These are phyloP conservation scores for Hordeum vulgare DNA, from an alignment of 176 grass and related monocot species.

Conservation along the genomic window DNA sequence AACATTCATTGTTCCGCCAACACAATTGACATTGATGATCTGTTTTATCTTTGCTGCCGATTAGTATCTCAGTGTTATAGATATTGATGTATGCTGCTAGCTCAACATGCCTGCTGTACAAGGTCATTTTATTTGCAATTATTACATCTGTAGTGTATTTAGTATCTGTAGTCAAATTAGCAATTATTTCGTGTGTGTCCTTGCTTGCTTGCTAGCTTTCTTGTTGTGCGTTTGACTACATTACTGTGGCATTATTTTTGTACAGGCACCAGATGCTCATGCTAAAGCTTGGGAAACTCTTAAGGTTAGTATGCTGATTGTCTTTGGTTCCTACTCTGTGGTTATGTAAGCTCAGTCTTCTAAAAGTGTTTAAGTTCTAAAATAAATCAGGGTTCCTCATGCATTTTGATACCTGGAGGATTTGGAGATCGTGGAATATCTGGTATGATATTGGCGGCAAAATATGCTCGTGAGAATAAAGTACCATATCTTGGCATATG, in stretches of 20 bases:
- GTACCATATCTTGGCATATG: slow-evolving; percentile 99
- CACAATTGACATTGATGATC: not conserved
- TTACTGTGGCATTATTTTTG: slow-evolving; percentile 2
- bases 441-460: slow-evolving; percentile 95
- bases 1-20: not conserved
- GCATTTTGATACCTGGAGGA: slow-evolving; percentile 92
- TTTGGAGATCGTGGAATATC: slow-evolving; percentile 91
- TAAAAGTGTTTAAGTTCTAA: not conserved
- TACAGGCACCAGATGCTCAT: slow-evolving; percentile 73
- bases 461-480: slow-evolving; percentile 96
- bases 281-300: slow-evolving; percentile 81
- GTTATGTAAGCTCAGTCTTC: not conserved
- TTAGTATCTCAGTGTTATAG: not conserved
- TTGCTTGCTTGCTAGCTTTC: not conserved
- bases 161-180: not conserved
- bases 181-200: not conserved
- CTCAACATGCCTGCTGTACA: not conserved
- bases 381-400: slow-evolving; percentile 65
- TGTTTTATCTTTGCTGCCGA: not conserved
- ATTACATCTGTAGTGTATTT: not conserved
- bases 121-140: not conserved
- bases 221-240: slow-evolving; percentile 1
- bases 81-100: not conserved
- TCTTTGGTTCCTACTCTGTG: not conserved
- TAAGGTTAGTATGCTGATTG: slow-evolving; percentile 37